Evolutionary conservation across 495 filamentous ascomycete species (phyloP), one percentile per base, ranked within the genome.

Genomic region (Penicillium angulare): DNA sequence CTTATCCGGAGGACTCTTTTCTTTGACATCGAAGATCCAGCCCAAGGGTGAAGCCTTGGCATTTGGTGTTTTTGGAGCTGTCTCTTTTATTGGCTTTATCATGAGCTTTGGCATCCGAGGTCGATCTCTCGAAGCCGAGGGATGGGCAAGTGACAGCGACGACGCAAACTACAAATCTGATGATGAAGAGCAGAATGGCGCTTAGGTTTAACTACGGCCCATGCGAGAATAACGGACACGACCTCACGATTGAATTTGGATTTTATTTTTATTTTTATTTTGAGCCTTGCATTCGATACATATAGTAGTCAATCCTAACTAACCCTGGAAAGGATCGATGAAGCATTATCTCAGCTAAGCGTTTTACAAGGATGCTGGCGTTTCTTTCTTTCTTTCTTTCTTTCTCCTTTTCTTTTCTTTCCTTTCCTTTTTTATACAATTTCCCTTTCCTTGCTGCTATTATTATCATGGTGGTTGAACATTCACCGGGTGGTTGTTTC

Each of bases 31-130:
- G 0, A 73, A 79, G 21, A 74, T 95, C 26, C 67, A 77, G 13
- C 85, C 84, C 1, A 92, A 89, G 56, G 92, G 92, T n/a, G 92
- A 96, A 70, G 82, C 79, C 6, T 66, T 96, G 15, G 81, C 87
- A 3, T 97, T 93, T 75, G 86, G 89, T 1, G 66, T 92, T 5
- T 96, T 97, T 59, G 89, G 83, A 0, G 89, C 83, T 2, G 69
- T 95, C 5, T 77, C 88, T 0, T 85, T 91, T 22, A 42, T 88
- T 6, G 92, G 92, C 0, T 91, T 90, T 66, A 44, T 89, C 10
- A 68, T 90, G 31, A 90, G 86, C 40, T 83, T 89, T 41, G 79
- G 85, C 1, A 89, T 96, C 44, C 73, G 79, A 2, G 84, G 76
- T 16, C 68, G 71, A 15, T 69, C 69, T 5, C 74, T 87, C 9